Evolutionary conservation across 2,329 filamentous ascomycete species (phyloP), one percentile per base, ranked within the genome.

Genomic region (Pseudocercospora fuligena): DNA sequence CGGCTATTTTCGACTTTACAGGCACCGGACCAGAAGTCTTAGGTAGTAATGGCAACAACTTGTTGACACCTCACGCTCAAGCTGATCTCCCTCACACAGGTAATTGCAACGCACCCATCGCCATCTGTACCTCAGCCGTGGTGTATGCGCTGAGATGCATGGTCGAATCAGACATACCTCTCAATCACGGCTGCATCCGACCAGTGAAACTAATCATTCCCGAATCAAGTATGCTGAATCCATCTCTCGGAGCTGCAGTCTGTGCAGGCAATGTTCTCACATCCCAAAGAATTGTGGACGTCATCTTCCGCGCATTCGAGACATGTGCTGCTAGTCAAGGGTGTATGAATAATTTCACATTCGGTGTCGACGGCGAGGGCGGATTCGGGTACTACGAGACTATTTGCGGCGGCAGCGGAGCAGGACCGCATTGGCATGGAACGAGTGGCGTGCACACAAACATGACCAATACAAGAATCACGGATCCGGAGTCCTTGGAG

Each of bases 21-120:
- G 80, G 80, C 21, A 82, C 80, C 1, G 77, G 76, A 5, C 66
- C 67, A 31, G 77, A 81, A 63, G 72, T 71, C 2, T 78, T 73
- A 57, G 85, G 85, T 54, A 93, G 93, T 7, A 16, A 19, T 29
- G 40, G 40, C 72, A 89, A 90, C 78, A 72, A 73, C 63, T 76
- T 64, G 51, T 51, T 69, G 0, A 6, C 27, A 27, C 6, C 27
- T 27, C 27, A 6, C 3, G 27, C 27, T 27, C 6, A 27, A 27
- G 27, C 27, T 27, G 27, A 27, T 27, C 27, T 87, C 49, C 92
- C 91, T 60, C 93, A 94, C 74, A 72, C 71, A 1, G 78, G 73
- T 56, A 73, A 73, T 62, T 76, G 66, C 21, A 82, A 82, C 64
- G 78, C 79, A 0, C 80, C 80, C 1, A 70, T 72, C 21, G 76